Evolutionary conservation across 371 early-diverging fungal genomes (phyloP), one percentile per base, ranked within the genome.

Genomic region (Mortierella sp.): DNA sequence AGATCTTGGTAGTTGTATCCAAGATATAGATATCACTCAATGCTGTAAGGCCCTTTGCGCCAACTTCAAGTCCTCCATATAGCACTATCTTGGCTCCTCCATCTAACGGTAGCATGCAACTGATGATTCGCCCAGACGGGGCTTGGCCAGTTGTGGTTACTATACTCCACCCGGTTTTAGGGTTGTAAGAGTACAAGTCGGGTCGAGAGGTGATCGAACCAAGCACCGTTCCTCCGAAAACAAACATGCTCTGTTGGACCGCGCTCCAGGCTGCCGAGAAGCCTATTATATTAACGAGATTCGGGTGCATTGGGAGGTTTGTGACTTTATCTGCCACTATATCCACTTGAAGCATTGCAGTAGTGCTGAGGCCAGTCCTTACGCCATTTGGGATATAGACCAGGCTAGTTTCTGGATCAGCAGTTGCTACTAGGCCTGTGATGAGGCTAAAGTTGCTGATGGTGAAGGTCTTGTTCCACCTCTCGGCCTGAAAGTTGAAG

Each of bases 81-180:
- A 77, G 66, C 22, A 77, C 35, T 32, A 69, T 39, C 51, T 69
- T 77, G 16, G 55, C 10, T 35, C 70, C 78, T 22, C 39, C 39
- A 22, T 73, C 52, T 14, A 68, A 64, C 0, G 71, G 57, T 11
- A 67, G 54, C 54, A 76, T 39, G 49, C 77, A 76, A 14, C 59
- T 54, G 26, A 14, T 18, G n/a, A 16, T 52, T 8, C 67, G 57
- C 28, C 52, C 57, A 22, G 67, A 10, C 16, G 67, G 67, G 11
- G 26, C 30, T 16, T 57, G 58, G 8, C 67, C 67, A 3, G 37
- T 58, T 20, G 43, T 39, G 24, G 8, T 0, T 9, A 58, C 24
- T 9, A 43, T 11, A 26, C 14, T 57, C 67, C 67, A 66, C 14
- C 59, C 67, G 4, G 11, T 37, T 12, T 52, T 28, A 1, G 67